These are phyloP conservation scores for Lipomyces lipofer DNA, from an alignment of 805 yeast species.

Conservation along the genomic window DNA sequence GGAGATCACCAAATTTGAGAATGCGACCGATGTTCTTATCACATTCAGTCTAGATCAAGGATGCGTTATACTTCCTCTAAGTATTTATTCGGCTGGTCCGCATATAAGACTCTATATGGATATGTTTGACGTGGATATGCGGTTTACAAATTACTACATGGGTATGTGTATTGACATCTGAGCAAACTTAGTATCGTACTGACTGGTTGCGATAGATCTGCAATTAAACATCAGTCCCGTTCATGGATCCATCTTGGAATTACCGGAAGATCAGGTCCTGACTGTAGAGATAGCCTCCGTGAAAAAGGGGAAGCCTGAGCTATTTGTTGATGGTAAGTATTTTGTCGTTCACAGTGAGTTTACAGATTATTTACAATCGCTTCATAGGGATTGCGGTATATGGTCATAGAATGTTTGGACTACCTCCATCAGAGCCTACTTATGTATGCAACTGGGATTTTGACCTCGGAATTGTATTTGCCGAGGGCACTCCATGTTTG, in stretches of 20 bases:
- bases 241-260: conserved; percentile 30
- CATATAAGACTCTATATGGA: conserved; percentile 65
- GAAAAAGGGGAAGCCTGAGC: conserved; percentile 41
- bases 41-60: conserved; percentile 71
- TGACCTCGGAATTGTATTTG: conserved; percentile 56
- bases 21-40: conserved; percentile 60
- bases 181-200: not conserved
- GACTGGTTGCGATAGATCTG: conserved; percentile 45
- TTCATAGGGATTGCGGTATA: conserved; percentile 51
- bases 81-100: conserved; percentile 63
- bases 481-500: conserved; percentile 54
- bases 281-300: conserved; percentile 30
- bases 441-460: conserved; percentile 91
- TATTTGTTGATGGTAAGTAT: conserved; percentile 53
- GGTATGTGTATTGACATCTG: conserved; percentile 39
- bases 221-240: conserved; percentile 72
- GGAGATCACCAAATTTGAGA: not conserved
- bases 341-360: not conserved
- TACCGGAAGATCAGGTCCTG: conserved; percentile 39
- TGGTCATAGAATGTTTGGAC: conserved; percentile 90
- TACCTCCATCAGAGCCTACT: conserved; percentile 86
- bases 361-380: not conserved
- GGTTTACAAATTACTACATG: conserved; percentile 91
- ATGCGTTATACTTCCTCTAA: conserved; percentile 68
- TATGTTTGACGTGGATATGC: conserved; percentile 69